Evolutionary conservation across 2,329 filamentous ascomycete genomes (phyloP).

Genomic region (Sclerotinia sclerotiorum): DNA sequence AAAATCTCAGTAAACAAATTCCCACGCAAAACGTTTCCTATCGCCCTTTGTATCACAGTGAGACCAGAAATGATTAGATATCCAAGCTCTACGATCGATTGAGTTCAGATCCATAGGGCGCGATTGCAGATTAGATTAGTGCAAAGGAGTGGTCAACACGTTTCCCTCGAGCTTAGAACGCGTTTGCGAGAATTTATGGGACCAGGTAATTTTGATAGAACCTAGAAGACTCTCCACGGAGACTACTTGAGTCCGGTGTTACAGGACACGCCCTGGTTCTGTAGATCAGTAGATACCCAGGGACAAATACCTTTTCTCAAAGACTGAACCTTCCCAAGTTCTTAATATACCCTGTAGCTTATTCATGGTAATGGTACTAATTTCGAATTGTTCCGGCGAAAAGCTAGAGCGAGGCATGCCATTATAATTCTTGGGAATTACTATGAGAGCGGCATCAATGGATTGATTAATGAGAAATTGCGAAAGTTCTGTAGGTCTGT

Average conservation of each 20-base stretch:
- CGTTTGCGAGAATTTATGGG: neutral
- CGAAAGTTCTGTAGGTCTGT: neutral
- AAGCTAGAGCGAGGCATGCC: neutral
- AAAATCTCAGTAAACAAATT: neutral
- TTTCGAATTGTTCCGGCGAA: neutral
- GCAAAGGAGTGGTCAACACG: neutral
- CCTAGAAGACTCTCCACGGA: conserved; percentile 1
- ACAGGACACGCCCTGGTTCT: conserved; percentile 1
- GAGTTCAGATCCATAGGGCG: neutral
- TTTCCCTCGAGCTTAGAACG: neutral
- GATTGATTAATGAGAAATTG: conserved; percentile 5
- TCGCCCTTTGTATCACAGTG: neutral
- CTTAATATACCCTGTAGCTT: neutral
- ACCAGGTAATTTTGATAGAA: conserved; percentile 8
- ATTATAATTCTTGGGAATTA: neutral
- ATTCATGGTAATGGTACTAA: neutral
- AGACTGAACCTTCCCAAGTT: neutral
- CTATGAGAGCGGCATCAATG: neutral
- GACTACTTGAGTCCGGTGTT: neutral
- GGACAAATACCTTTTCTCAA: neutral
- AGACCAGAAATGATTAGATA: neutral
- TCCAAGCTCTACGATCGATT: conserved; percentile 3
- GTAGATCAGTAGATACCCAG: neutral
- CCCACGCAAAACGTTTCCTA: neutral
- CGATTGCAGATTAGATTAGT: neutral